These are phyloP conservation scores for Ophiostoma himal-ulmi DNA, from an alignment of 2,329 filamentous ascomycete genomes.

Conservation along the genomic window DNA sequence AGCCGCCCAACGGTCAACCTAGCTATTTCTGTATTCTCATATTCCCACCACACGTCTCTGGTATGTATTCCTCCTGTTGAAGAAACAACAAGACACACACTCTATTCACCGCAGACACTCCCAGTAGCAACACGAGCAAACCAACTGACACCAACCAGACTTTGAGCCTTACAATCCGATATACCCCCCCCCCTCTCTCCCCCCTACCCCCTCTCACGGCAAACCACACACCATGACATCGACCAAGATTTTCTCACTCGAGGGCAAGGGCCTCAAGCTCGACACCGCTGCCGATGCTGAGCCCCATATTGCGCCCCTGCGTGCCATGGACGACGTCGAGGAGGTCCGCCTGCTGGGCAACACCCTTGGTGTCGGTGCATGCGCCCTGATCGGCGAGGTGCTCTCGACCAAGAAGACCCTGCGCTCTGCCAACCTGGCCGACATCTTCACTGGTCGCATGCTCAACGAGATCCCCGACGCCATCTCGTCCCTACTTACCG, in stretches of 20 bases:
- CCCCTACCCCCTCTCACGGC: constrained; percentile 20
- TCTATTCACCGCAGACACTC: neutral
- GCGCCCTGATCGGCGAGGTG: constrained; percentile 75
- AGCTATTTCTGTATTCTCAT: neutral
- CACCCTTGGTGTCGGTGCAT: constrained; percentile 84
- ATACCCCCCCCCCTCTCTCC: neutral
- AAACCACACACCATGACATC: constrained; percentile 42
- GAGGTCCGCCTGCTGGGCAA: constrained; percentile 86
- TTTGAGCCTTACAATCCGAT: neutral
- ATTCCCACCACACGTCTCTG: neutral
- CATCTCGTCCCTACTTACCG: constrained; percentile 75
- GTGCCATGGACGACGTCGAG: constrained; percentile 66
- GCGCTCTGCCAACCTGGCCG: constrained; percentile 81
- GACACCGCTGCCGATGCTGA: constrained; percentile 82
- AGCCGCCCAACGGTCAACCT: neutral
- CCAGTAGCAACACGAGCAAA: neutral
- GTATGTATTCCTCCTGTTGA: neutral
- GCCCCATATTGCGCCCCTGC: constrained; percentile 70
- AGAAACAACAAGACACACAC: neutral
- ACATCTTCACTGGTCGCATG: constrained; percentile 94
- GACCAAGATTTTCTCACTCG: constrained; percentile 75
- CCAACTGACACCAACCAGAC: neutral
- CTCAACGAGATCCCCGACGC: constrained; percentile 91
- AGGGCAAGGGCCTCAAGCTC: constrained; percentile 88
- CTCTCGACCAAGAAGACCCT: constrained; percentile 78